Conservation (phyloP, 768 basidiomycete genomes). For the Boletales sp. region DNA sequence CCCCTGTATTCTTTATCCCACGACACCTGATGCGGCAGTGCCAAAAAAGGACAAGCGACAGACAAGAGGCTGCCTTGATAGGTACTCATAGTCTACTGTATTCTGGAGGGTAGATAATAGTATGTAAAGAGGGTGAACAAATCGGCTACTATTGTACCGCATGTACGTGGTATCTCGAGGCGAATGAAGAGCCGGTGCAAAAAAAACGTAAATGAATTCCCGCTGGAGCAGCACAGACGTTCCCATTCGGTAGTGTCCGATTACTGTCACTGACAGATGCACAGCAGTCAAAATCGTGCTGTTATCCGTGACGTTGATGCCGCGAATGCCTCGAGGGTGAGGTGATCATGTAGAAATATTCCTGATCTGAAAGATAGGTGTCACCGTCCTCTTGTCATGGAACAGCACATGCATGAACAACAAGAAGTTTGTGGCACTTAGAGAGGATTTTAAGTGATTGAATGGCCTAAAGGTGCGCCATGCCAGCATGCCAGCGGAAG, state of each 20-base stretch:
- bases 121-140: constrained; percentile 4
- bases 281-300: constrained; percentile 39
- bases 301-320: constrained; percentile 93
- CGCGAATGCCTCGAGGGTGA: constrained; percentile 97
- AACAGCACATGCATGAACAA: too few species aligned
- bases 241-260: constrained; percentile 68
- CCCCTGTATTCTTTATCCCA: not conserved
- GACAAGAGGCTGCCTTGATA: constrained; percentile 3
- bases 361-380: constrained; percentile 60
- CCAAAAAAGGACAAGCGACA: constrained; percentile 22
- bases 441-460: not conserved
- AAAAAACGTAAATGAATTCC: constrained; percentile 5
- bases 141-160: not conserved
- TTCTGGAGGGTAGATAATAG: constrained; percentile 1
- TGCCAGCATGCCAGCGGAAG: not conserved
- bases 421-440: not conserved
- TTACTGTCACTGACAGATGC: constrained; percentile 64
- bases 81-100: not conserved
- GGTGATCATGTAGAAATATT: constrained; percentile 98
- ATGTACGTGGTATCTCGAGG: not conserved
- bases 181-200: not conserved
- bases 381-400: too few species aligned
- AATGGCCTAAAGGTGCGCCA: not conserved
- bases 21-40: constrained; percentile 6
- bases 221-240: constrained; percentile 3